Evolutionary conservation across 129 eudicot species (phyloP).

Genomic region (Flaveria linearis): DNA sequence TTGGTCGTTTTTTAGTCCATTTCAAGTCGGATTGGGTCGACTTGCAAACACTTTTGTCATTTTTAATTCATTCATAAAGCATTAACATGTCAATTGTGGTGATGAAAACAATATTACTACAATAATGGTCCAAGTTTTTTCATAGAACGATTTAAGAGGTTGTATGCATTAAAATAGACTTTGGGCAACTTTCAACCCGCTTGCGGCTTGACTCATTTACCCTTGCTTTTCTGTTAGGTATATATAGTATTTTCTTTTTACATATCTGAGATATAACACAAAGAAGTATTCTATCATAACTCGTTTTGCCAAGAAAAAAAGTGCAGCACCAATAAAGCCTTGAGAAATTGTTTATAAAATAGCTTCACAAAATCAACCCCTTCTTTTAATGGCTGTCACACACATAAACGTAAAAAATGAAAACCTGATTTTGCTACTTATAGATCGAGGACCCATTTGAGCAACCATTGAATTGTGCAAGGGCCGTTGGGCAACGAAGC

Average conservation of each 20-base stretch:
- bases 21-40: neutral
- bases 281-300: too few species aligned
- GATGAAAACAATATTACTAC: neutral
- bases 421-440: slow-evolving; percentile 12
- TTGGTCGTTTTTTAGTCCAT: neutral
- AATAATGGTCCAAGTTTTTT: neutral
- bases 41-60: neutral
- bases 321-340: too few species aligned
- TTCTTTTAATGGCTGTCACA: neutral
- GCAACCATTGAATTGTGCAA: slow-evolving; percentile 81
- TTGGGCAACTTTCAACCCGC: slow-evolving; percentile 2
- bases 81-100: neutral
- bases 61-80: neutral
- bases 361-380: neutral
- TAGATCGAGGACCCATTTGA: slow-evolving; percentile 96
- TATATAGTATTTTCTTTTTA: too few species aligned
- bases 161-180: neutral
- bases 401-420: neutral
- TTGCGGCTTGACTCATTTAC: slow-evolving; percentile 2
- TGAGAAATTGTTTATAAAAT: too few species aligned
- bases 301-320: too few species aligned
- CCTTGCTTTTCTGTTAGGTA: neutral
- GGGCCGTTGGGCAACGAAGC: slow-evolving; percentile 58
- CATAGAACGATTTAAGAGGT: too few species aligned
- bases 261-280: neutral